Evolutionary conservation across 768 basidiomycete genomes (phyloP).

Genomic region (Kwoniella shandongensis): DNA sequence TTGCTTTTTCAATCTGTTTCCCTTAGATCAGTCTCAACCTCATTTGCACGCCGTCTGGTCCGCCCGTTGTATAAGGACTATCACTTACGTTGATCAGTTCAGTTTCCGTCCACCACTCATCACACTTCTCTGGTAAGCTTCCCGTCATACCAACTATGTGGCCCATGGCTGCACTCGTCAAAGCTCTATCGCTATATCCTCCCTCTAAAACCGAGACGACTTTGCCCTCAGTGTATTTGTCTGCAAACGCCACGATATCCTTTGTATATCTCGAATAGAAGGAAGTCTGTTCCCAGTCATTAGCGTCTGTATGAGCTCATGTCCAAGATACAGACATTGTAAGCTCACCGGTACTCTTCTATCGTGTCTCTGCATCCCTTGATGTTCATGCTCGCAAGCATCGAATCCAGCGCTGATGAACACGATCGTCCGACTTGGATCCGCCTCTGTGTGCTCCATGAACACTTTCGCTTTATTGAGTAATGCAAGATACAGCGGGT

Average conservation of each 20-base stretch:
- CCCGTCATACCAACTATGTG: conserved; percentile 69
- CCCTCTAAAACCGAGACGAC: conserved; percentile 90
- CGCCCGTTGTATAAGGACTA: no score
- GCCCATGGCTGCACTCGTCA: conserved; percentile 79
- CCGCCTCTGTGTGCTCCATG: conserved; percentile 61
- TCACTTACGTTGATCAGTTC: conserved; percentile 39
- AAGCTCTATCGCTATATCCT: conserved; percentile 86
- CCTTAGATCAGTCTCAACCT: not conserved
- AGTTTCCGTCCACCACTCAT: conserved; percentile 38
- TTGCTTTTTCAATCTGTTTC: conserved; percentile 44
- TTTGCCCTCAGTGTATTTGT: conserved; percentile 65
- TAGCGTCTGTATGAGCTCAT: not conserved
- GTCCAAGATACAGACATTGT: no score
- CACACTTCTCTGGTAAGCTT: conserved; percentile 9
- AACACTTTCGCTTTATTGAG: conserved; percentile 71
- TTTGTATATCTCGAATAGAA: conserved; percentile 82
- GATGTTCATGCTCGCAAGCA: conserved; percentile 85
- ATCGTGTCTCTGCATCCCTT: conserved; percentile 86
- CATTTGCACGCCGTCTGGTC: not conserved
- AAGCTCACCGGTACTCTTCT: conserved; percentile 70
- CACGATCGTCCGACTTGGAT: conserved; percentile 70
- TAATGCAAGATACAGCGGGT: conserved; percentile 67
- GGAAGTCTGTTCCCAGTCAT: conserved; percentile 55
- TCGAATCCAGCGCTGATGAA: conserved; percentile 96
- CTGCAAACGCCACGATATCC: conserved; percentile 68